phyloP scores from a whole-genome alignment of 2,329 filamentous ascomycete genomes.

The Colletotrichum musicola region DNA sequence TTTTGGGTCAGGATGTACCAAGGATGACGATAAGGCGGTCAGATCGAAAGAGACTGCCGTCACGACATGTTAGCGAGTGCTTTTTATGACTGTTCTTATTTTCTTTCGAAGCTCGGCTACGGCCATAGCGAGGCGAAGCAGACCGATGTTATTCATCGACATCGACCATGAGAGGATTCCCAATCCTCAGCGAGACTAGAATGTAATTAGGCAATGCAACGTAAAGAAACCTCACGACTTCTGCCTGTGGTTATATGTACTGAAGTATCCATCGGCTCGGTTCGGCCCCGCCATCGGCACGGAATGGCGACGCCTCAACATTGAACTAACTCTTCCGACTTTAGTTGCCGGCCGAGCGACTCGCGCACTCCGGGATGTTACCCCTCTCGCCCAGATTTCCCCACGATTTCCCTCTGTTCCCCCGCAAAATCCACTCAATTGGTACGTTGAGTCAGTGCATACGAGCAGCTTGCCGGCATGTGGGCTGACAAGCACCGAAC shows the following conservation, averaged over 20 bases:
- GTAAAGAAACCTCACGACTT: no score
- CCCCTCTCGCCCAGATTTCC: constrained; percentile 7
- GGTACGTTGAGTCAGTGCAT: background rate
- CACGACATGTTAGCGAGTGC: no score
- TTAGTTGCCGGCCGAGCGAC: background rate
- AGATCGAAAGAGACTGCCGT: no score
- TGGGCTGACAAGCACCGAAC: background rate
- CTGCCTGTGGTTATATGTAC: background rate
- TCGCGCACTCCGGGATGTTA: background rate
- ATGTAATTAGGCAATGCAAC: no score
- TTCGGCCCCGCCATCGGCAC: constrained; percentile 5
- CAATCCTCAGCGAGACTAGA: no score
- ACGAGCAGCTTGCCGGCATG: background rate
- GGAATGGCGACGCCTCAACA: background rate
- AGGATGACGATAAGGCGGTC: no score
- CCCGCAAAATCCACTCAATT: background rate
- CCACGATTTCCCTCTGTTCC: background rate
- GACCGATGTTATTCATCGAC: no score
- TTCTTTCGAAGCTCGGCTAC: no score
- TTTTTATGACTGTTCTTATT: no score
- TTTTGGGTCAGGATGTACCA: no score
- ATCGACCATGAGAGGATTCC: no score
- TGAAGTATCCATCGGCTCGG: constrained; percentile 4
- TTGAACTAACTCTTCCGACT: background rate
- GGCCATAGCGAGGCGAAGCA: no score